Base-by-base conservation (phyloP, 345 rosid genomes). In the Gossypium thurberi region DNA sequence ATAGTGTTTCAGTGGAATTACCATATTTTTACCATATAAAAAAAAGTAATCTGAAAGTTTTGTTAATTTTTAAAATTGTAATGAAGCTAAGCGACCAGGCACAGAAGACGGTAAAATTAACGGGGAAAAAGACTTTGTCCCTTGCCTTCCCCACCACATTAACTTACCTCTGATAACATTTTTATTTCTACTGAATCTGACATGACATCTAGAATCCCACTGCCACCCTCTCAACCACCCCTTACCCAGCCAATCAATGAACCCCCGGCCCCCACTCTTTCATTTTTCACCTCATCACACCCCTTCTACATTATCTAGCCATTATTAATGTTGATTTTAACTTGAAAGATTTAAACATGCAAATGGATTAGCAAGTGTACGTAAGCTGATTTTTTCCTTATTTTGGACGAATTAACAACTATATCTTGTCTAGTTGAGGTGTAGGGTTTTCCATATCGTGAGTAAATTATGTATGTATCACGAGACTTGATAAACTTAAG, bases 171-270 rank as follows among this genome's bases (percentile, higher is more conserved):
- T 52, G 17, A 17, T 11, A 8, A 15, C 33, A 10, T 50, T 69
- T 50, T 17, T 2, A 2, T 52, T 64, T 57, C 44, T 40, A 52
- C 77, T 75, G 77, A 75, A 33, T 33, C 7, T 33, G 7, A 33
- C 40, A 33, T 5, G 40, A 33, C 76, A 71, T 74, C 40, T 66
- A 72, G 81, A 77, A 81, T 77, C 78, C 74, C 78, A 76, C 79
- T 79, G 71, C 51, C 55, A 50, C 55, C 78, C 73, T 28, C 62
- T 2, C 51, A 47, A 47, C 51, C 14, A 47, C 51, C 51, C 51
- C 12, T 10, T 10, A 47, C 4, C 14, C 51, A 12, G 14, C 51
- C 51, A 47, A 11, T 47, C 51, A 47, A 47, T 47, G 51, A 47
- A 47, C 51, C 51, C 15, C 51, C 5, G 51, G 13, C 14, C 51